Base-by-base conservation (phyloP, 2,329 filamentous ascomycete species). In the Paecilomyces sp. region DNA sequence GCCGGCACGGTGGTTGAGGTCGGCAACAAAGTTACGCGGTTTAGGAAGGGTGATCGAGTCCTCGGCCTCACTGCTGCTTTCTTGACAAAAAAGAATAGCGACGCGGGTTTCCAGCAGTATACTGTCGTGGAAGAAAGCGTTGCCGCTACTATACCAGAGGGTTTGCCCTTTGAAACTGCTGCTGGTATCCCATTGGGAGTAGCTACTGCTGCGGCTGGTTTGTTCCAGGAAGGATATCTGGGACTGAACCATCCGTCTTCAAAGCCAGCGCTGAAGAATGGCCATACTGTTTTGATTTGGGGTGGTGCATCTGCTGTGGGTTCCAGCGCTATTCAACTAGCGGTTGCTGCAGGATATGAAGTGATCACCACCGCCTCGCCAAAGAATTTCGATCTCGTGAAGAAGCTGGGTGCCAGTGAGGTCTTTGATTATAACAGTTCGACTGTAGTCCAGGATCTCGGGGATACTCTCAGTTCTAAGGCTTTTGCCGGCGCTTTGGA, bases 241-340 rank as follows among this genome's bases (percentile, higher is more conserved):
- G 34, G 47, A 22, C 51, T 54, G 51, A 41, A 28, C 11, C 25
- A 57, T n/a, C 58, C 58, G 50, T 55, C 57, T 18, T 18, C 41
- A 41, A 47, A 2, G 33, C 52, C 24, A 18, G 22, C 5, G 18
- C 33, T 4, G 18, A 22, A 24, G 28, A 54, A 36, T 53, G 56
- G 41, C 33, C 47, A 51, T 34, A 57, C 30, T 13, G 9, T 80
- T 0, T 64, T 84, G 4, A 67, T 84, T 13, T 84, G 80, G 79
- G 82, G 82, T n/a, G 83, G 81, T 0, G 75, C 79, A 2, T 77
- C 78, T 0, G 74, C 72, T 22, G 79, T 81, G 2, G 81, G 82
- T 0, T 73, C 73, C 33, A 71, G 67, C 2, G 77, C 76, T 0
- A 76, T 81, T 52, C 79, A 81, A 59, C 65, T 80, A 3, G 77